phyloP scores from a whole-genome alignment of 1,284 basidiomycete genomes.

The Microbotryum violaceum region DNA sequence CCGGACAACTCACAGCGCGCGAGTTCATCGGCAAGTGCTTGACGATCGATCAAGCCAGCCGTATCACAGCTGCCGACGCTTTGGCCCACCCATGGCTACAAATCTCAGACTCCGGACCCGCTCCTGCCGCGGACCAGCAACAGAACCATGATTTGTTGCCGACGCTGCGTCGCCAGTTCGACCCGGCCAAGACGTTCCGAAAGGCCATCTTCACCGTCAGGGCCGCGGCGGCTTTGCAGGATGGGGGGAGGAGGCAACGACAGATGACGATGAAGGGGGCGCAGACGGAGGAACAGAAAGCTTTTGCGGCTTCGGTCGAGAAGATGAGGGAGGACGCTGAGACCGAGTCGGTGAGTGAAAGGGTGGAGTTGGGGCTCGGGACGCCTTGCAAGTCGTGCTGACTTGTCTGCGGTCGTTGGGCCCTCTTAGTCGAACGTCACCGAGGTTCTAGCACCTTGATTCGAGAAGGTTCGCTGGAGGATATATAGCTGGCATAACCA shows the following conservation, averaged over 20 bases:
- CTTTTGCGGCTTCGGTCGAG: slow-evolving; percentile 8
- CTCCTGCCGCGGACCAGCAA: slow-evolving; percentile 29
- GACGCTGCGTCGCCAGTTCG: slow-evolving; percentile 77
- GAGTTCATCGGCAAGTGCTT: slow-evolving; percentile 74
- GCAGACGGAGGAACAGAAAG: slow-evolving; percentile 1
- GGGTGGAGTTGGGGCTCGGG: no score
- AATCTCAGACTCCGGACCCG: slow-evolving; percentile 30
- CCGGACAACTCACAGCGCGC: slow-evolving; percentile 53
- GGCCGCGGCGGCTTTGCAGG: slow-evolving; percentile 19
- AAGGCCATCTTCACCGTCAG: slow-evolving; percentile 27
- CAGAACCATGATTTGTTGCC: slow-evolving; percentile 65
- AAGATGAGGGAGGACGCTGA: slow-evolving; percentile 13
- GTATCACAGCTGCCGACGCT: slow-evolving; percentile 61
- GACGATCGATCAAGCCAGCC: slow-evolving; percentile 66
- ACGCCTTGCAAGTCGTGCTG: no score
- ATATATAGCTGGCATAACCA: no score
- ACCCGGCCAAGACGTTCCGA: slow-evolving; percentile 56
- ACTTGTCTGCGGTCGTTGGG: no score
- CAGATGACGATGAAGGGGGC: slow-evolving; percentile 7
- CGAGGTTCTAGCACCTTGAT: no score
- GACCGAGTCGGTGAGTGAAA: background rate
- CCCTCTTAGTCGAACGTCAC: no score
- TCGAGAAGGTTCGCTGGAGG: no score
- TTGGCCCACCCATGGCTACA: slow-evolving; percentile 71
- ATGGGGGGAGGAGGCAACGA: slow-evolving; percentile 11